A percentile compares a stretch with the other conserved stretches of the same genome.
Conservation (phyloP, 2,329 filamentous ascomycete genomes). For the Uncinocarpus reesii region DNA sequence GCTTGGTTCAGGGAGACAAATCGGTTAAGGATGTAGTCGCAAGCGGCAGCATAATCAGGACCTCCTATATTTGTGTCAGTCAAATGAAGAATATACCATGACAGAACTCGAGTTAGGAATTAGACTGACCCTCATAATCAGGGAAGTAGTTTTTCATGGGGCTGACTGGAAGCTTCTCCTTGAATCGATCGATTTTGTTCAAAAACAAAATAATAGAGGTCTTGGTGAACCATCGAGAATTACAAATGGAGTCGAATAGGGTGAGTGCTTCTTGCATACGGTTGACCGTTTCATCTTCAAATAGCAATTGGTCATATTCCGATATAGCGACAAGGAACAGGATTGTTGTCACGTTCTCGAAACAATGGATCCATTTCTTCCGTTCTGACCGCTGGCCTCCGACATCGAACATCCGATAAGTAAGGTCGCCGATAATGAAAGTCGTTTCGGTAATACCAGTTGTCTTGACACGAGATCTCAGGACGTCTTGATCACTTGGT, state of each 20-base stretch:
- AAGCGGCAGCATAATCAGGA: slow-evolving; percentile 88
- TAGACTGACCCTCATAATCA: slow-evolving; percentile 55
- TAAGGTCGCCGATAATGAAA: slow-evolving; percentile 88
- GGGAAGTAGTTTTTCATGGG: slow-evolving; percentile 69
- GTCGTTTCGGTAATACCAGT: slow-evolving; percentile 95
- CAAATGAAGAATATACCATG: background rate
- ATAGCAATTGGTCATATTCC: slow-evolving; percentile 90
- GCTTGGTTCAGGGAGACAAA: slow-evolving; percentile 98
- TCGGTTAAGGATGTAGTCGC: slow-evolving; percentile 97
- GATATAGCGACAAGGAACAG: slow-evolving; percentile 95
- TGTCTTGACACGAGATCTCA: slow-evolving; percentile 92
- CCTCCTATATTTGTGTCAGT: slow-evolving; percentile 48
- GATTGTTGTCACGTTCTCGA: slow-evolving; percentile 94
- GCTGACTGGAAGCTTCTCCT: slow-evolving; percentile 62
- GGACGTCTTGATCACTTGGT: slow-evolving; percentile 88
- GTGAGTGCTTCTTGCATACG: slow-evolving; percentile 64
- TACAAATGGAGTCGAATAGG: slow-evolving; percentile 62
- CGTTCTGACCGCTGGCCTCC: slow-evolving; percentile 90
- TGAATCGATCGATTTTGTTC: slow-evolving; percentile 67
- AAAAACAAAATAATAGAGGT: slow-evolving; percentile 63
- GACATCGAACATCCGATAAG: slow-evolving; percentile 95
- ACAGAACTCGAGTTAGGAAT: background rate
- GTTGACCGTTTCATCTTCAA: slow-evolving; percentile 89
- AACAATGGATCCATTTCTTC: slow-evolving; percentile 99
- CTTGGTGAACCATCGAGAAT: slow-evolving; percentile 62